phyloP scores from a whole-genome alignment of 306 rosid species.

The Arachis hypogaea region DNA sequence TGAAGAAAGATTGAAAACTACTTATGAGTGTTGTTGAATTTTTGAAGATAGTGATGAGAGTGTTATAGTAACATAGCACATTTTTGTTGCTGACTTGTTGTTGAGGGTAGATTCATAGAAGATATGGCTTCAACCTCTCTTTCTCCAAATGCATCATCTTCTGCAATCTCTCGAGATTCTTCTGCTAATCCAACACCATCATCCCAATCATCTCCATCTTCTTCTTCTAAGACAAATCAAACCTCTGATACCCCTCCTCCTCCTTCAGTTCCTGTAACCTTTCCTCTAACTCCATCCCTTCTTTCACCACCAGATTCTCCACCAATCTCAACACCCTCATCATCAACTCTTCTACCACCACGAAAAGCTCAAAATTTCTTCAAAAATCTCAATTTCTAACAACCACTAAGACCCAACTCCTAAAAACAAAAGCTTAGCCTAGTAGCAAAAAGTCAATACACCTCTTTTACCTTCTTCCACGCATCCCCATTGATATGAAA shows the following conservation, averaged over 20 bases:
- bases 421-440: constrained; percentile 8
- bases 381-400: constrained; percentile 4
- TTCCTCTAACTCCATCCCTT: constrained; percentile 44
- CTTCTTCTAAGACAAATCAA: constrained; percentile 40
- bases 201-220: constrained; percentile 49
- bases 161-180: constrained; percentile 63
- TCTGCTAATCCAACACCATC: constrained; percentile 35
- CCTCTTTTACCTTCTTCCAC: not conserved
- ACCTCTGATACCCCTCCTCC: constrained; percentile 50
- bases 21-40: constrained; percentile 31
- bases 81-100: constrained; percentile 5
- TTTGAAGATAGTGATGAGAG: constrained; percentile 42
- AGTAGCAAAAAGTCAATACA: constrained; percentile 36
- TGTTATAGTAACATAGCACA: constrained; percentile 34
- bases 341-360: constrained; percentile 40
- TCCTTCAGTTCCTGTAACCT: constrained; percentile 44
- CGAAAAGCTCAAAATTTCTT: constrained; percentile 9
- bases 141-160: constrained; percentile 74
- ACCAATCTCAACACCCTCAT: constrained; percentile 43
- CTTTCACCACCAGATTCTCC: constrained; percentile 50
- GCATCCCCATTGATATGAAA: too few relatives aligned
- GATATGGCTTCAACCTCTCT: constrained; percentile 69
- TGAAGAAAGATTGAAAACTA: constrained; percentile 26
- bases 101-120: constrained; percentile 40
- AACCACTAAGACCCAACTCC: constrained; percentile 36